Percentiles rank a stretch among this genome's conserved stretches.
phyloP scores from a whole-genome alignment of 805 yeast species.

The Henningerozyma blattae region DNA sequence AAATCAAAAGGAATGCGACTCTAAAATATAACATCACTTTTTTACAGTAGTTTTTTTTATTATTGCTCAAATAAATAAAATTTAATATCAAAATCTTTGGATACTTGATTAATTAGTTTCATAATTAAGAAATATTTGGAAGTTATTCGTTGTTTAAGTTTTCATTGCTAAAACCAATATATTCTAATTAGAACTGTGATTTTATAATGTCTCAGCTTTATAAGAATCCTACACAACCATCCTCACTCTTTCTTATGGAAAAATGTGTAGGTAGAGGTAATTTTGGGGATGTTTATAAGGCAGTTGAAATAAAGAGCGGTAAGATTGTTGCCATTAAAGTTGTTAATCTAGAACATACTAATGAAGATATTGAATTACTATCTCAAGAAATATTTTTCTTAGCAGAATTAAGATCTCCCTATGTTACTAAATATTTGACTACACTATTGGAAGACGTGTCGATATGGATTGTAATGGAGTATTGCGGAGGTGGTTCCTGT shows the following conservation, averaged over 20 bases:
- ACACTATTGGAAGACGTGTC: slow-evolving; percentile 53
- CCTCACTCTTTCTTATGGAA: slow-evolving; percentile 25
- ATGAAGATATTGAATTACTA: slow-evolving; percentile 60
- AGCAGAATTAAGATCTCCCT: slow-evolving; percentile 50
- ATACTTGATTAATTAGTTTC: too few relatives aligned
- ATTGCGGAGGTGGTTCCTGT: slow-evolving; percentile 91
- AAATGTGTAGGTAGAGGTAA: slow-evolving; percentile 73
- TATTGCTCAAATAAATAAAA: too few relatives aligned
- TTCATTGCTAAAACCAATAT: neutral
- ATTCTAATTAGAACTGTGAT: too few relatives aligned
- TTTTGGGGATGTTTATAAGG: slow-evolving; percentile 78
- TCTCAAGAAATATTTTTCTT: slow-evolving; percentile 72
- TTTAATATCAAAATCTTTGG: too few relatives aligned
- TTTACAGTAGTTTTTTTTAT: too few relatives aligned
- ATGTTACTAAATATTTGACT: slow-evolving; percentile 54
- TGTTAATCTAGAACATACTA: slow-evolving; percentile 65
- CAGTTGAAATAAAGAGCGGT: slow-evolving; percentile 28
- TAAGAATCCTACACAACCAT: too few relatives aligned
- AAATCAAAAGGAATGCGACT: too few relatives aligned
- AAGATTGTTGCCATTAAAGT: slow-evolving; percentile 74
- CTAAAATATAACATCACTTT: too few relatives aligned
- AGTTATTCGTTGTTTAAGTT: neutral
- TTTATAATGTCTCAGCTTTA: too few relatives aligned
- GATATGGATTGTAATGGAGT: slow-evolving; percentile 90
- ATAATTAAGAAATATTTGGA: neutral